Conservation (phyloP, 768 basidiomycete species). For the Boletus speciosus region DNA sequence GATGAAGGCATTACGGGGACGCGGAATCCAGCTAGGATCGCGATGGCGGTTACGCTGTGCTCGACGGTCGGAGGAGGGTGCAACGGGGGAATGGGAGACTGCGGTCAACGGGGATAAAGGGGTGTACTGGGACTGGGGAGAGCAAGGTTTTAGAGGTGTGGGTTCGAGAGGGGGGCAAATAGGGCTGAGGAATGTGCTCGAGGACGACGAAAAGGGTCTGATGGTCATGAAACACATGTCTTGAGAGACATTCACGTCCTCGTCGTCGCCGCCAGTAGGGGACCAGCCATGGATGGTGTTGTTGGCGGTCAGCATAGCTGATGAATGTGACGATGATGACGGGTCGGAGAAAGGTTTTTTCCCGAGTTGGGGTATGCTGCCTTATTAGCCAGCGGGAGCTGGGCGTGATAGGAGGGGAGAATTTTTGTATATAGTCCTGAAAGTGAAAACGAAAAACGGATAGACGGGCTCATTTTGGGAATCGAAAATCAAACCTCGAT, state of each 20-base stretch:
- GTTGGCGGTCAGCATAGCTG: conserved; percentile 9
- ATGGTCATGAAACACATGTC: conserved; percentile 9
- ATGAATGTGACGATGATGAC: neutral
- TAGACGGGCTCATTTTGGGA: conserved; percentile 6
- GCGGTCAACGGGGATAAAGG: neutral
- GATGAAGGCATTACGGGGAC: conserved; percentile 70
- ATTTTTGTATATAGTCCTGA: neutral
- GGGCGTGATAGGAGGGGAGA: neutral
- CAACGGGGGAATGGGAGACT: conserved; percentile 8
- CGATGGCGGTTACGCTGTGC: conserved; percentile 38
- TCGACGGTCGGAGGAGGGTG: conserved; percentile 39
- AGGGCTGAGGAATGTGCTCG: conserved; percentile 6
- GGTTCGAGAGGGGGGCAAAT: conserved; percentile 16
- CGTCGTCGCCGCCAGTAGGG: conserved; percentile 25
- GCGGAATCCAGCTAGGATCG: conserved; percentile 59
- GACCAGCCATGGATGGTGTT: conserved; percentile 26
- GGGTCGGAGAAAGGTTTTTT: neutral
- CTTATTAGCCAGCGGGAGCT: conserved; percentile 9
- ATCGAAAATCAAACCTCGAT: conserved; percentile 16
- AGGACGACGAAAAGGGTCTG: conserved; percentile 1
- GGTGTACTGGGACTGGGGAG: neutral
- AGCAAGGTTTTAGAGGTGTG: neutral
- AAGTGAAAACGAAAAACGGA: conserved; percentile 6
- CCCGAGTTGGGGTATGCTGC: neutral
- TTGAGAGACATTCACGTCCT: conserved; percentile 26